Evolutionary conservation across 768 basidiomycete genomes (phyloP).

Genomic region (Boletus eberwhitei): DNA sequence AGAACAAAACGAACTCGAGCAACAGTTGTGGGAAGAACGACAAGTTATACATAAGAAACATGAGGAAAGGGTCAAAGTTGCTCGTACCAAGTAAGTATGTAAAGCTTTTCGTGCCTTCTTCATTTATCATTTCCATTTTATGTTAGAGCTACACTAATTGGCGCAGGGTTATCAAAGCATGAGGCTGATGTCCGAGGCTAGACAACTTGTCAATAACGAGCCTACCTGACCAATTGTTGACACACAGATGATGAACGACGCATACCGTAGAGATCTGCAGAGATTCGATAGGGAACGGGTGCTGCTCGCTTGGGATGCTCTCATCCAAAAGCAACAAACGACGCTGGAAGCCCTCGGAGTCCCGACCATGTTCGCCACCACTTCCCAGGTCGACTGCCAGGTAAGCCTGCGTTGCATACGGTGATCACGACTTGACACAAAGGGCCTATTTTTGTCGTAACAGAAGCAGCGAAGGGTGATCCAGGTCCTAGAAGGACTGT

Average conservation of each 20-base stretch:
- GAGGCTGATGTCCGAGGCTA: slow-evolving; percentile 42
- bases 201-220: slow-evolving; percentile 1
- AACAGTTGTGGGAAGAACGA: slow-evolving; percentile 65
- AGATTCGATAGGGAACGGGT: slow-evolving; percentile 70
- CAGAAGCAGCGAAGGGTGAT: slow-evolving; percentile 72
- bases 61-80: slow-evolving; percentile 67
- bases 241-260: slow-evolving; percentile 59
- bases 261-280: slow-evolving; percentile 60
- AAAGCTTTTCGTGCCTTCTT: background rate
- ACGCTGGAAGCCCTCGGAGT: slow-evolving; percentile 57
- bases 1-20: slow-evolving; percentile 70
- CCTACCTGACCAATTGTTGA: slow-evolving; percentile 15
- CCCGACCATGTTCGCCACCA: slow-evolving; percentile 68
- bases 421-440: background rate
- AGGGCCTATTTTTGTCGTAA: slow-evolving; percentile 1
- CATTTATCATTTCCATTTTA: slow-evolving; percentile 1
- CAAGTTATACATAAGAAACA: slow-evolving; percentile 58
- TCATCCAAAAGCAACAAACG: slow-evolving; percentile 68
- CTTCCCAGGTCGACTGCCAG: slow-evolving; percentile 48
- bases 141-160: slow-evolving; percentile 64
- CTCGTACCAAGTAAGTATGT: slow-evolving; percentile 56
- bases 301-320: slow-evolving; percentile 71
- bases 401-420: slow-evolving; percentile 35
- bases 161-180: slow-evolving; percentile 60
- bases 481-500: slow-evolving; percentile 59